These are phyloP conservation scores for Amanita muscaria DNA, from an alignment of 768 basidiomycete species.

Conservation along the genomic window DNA sequence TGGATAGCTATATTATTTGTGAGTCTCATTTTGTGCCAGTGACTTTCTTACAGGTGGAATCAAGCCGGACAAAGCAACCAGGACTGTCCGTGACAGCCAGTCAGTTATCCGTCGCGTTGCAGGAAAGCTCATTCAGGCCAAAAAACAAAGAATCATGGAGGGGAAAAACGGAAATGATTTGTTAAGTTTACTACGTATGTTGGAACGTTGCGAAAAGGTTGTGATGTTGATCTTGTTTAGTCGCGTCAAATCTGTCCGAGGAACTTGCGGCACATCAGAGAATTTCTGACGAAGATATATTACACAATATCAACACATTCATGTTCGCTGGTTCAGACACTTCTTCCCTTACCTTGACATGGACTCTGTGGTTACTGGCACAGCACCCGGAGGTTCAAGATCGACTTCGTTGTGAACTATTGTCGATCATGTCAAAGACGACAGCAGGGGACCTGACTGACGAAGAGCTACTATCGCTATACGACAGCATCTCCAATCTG, in stretches of 20 bases:
- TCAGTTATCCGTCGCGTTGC: slow-evolving; percentile 59
- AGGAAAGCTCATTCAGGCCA: slow-evolving; percentile 69
- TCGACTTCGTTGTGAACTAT: slow-evolving; percentile 62
- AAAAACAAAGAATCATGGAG: slow-evolving; percentile 64
- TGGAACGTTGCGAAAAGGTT: background rate
- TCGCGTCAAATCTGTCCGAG: slow-evolving; percentile 72
- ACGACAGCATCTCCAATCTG: slow-evolving; percentile 46
- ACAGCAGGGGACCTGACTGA: slow-evolving; percentile 39
- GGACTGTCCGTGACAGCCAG: slow-evolving; percentile 47
- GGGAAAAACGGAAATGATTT: slow-evolving; percentile 65
- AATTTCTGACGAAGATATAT: slow-evolving; percentile 81
- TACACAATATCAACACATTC: slow-evolving; percentile 82
- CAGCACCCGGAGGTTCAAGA: slow-evolving; percentile 57
- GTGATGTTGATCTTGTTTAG: slow-evolving; percentile 28
- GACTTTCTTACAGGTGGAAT: background rate
- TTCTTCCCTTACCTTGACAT: slow-evolving; percentile 73
- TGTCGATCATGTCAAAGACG: slow-evolving; percentile 28
- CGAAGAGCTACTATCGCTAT: slow-evolving; percentile 60
- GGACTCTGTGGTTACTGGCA: slow-evolving; percentile 74
- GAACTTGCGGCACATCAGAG: slow-evolving; percentile 62
- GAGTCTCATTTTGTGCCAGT: slow-evolving; percentile 19
- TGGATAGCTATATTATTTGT: slow-evolving; percentile 47
- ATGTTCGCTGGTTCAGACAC: slow-evolving; percentile 90
- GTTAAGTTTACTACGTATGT: slow-evolving; percentile 66
- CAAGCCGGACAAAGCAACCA: slow-evolving; percentile 47